Evolutionary conservation across 345 rosid genomes (phyloP).

Genomic region (Populus simonii): DNA sequence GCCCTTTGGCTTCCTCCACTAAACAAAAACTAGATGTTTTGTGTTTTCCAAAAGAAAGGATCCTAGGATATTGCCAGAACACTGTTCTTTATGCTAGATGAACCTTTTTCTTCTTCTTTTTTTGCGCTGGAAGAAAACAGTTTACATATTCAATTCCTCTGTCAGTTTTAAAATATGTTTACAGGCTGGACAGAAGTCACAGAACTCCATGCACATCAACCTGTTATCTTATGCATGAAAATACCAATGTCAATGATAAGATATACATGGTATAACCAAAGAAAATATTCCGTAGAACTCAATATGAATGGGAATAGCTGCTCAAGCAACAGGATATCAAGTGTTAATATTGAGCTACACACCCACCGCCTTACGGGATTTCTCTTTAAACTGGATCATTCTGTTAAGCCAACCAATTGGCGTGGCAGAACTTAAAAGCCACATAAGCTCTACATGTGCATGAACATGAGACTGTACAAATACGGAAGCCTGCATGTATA

Average conservation of each 20-base stretch:
- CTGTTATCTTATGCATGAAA: slow-evolving; percentile 3
- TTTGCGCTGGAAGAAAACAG: no score
- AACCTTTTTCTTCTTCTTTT: no score
- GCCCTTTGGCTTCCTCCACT: no score
- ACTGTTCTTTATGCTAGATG: no score
- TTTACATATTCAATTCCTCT: no score
- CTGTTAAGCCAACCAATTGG: slow-evolving; percentile 87
- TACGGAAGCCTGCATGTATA: slow-evolving; percentile 68
- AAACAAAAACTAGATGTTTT: no score
- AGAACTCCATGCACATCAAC: neutral
- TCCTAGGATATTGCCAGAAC: no score
- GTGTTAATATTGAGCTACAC: slow-evolving; percentile 21
- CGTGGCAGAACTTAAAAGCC: slow-evolving; percentile 73
- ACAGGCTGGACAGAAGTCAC: no score
- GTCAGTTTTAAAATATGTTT: no score
- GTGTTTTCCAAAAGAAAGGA: no score
- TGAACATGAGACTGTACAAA: slow-evolving; percentile 88
- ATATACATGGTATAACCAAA: neutral
- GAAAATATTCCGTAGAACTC: no score
- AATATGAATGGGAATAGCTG: no score
- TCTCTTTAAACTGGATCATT: slow-evolving; percentile 95
- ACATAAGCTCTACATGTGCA: slow-evolving; percentile 79
- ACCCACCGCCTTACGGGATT: slow-evolving; percentile 79
- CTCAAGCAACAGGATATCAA: neutral
- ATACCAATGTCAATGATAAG: neutral